Base-by-base conservation (phyloP, 2,329 filamentous ascomycete genomes). In the Monilinia laxa region DNA sequence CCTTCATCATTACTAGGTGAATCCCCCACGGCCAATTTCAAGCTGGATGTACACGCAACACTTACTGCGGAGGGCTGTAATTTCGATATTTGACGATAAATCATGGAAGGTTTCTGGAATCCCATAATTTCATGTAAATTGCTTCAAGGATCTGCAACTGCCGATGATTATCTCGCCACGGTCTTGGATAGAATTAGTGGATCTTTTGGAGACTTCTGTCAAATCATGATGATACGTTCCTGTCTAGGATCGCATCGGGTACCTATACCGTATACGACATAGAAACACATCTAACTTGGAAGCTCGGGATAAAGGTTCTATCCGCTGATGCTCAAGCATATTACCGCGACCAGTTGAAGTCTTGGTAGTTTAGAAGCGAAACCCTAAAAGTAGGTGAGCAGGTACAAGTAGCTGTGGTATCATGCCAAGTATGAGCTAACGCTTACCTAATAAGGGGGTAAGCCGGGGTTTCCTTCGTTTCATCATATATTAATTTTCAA, bases 391-490 rank as follows among this genome's bases (percentile, higher is more conserved):
- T 35, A 35, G 31, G 31, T 35, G 31, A 35, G 31, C 5, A 35
- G 31, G 31, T 7, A 5, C 31, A 35, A 35, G 31, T 35, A 35
- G 31, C 7, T 35, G 31, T 35, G 5, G 31, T 35, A 35, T 35
- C 28, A 20, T 18, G 57, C 7, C 5, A 35, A 35, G 31, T 35
- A 5, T 7, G 31, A 35, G 7, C 31, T 35, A 35, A 35, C 7
- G 31, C 57, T 59, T 59, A 59, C 25, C 18, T 59, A 59, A 59
- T 59, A 6, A 7, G 2, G 20, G 20, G 18, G 42, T 53, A 54
- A 35, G 28, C 7, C n/a, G 18, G 23, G 55, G 55, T 12, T 35
- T 35, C 5, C 7, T 9, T 35, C 31, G 31, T 35, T 35, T 35
- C 31, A 35, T 35, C 31, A 35, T 35, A 35, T 35, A 35, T 35